Conservation (phyloP, 164 flowering plant genomes). For the Chloranthus sessilifolius region DNA sequence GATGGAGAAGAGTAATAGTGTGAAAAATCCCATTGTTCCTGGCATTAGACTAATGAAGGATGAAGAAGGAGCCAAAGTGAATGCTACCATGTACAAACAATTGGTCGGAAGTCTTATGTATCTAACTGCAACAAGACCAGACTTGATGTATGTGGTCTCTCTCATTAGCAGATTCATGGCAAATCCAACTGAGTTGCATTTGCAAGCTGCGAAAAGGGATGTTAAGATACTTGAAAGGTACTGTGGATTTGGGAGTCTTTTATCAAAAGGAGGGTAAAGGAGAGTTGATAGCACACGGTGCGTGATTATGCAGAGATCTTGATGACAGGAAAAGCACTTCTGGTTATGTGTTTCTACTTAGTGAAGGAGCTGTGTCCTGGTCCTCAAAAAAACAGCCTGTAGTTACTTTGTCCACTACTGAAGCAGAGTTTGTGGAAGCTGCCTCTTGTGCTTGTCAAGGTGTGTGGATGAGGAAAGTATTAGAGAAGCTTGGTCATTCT, state of each 20-base stretch:
- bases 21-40: background rate
- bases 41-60: constrained; percentile 7
- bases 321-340: constrained; percentile 12
- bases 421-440: constrained; percentile 7
- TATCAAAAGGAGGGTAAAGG: background rate
- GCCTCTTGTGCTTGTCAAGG: background rate
- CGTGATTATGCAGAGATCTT: constrained; percentile 11
- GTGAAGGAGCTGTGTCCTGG: constrained; percentile 6
- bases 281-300: background rate
- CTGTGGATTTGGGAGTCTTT: background rate
- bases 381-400: constrained; percentile 12
- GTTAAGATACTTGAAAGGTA: too few species aligned
- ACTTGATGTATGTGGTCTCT: constrained; percentile 8
- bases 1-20: constrained; percentile 7
- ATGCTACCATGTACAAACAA: constrained; percentile 8
- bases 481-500: too few species aligned
- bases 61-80: constrained; percentile 8
- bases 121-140: constrained; percentile 14
- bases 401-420: too few species aligned
- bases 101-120: constrained; percentile 14
- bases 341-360: constrained; percentile 4
- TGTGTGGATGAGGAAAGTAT: constrained; percentile 2
- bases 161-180: background rate
- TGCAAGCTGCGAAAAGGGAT: background rate
- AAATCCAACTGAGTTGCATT: background rate